phyloP scores from a whole-genome alignment of 1,284 basidiomycete genomes.

The Moniliophthora roreri region DNA sequence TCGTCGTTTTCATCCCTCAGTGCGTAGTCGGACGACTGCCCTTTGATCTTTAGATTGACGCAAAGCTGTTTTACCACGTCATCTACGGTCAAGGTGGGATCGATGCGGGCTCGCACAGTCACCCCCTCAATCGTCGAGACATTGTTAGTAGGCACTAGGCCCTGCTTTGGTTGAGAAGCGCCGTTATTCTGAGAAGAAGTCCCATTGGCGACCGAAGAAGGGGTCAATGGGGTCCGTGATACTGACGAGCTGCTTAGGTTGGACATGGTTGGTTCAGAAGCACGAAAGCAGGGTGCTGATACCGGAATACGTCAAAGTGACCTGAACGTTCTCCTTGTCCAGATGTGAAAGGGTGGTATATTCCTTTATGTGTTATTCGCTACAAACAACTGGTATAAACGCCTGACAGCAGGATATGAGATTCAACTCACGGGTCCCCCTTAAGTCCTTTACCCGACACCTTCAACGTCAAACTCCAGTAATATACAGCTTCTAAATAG shows the following conservation, averaged over 20 bases:
- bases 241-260: conserved; percentile 26
- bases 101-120: conserved; percentile 77
- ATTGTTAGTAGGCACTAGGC: conserved; percentile 75
- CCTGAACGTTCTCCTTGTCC: no score
- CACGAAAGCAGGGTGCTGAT: no score
- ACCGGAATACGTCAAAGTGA: background rate
- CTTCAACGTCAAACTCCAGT: no score
- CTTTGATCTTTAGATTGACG: conserved; percentile 79
- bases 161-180: conserved; percentile 37
- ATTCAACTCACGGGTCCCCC: no score
- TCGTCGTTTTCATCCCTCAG: conserved; percentile 87
- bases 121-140: conserved; percentile 72
- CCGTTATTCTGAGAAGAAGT: conserved; percentile 1
- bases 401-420: no score
- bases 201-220: conserved; percentile 36
- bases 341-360: no score
- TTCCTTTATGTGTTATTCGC: no score
- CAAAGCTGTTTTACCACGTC: conserved; percentile 81
- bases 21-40: conserved; percentile 80
- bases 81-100: conserved; percentile 75
- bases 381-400: no score
- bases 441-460: no score
- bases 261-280: conserved; percentile 28
- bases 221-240: conserved; percentile 19
- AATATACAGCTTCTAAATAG: no score